Base-by-base conservation (phyloP, 768 basidiomycete species). In the Lactarius tabidus region DNA sequence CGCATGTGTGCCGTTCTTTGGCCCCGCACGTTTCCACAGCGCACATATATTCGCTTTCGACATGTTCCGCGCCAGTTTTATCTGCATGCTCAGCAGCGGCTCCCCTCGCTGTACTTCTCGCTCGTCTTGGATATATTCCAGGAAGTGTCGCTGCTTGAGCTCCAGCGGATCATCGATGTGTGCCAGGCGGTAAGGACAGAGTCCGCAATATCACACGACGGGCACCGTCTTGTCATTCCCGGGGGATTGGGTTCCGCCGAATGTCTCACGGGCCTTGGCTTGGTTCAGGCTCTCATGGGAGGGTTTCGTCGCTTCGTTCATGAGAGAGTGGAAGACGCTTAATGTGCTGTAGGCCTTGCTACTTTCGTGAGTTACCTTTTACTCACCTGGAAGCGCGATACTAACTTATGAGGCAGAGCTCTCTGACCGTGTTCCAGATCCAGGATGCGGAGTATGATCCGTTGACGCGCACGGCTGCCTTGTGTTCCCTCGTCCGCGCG, bases 111-210 rank as follows among this genome's bases (percentile, higher is more conserved):
- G n/a, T n/a, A n/a, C n/a, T n/a, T 91, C 74, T 83, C 86, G 3
- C 85, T 91, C 3, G 91, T 93, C 28, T 83, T 88, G 3, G 81
- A 84, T 56, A 83, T 92, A 31, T 91, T 91, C 67, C 83, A 88
- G 69, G 89, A 90, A 62, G 90, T 93, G 58, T 90, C 89, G 71
- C 81, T 80, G n/a, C n/a, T n/a, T n/a, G n/a, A n/a, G n/a, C n/a
- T n/a, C 4, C 75, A 78, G 63, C 73, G 76, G 7, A 73, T 81
- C 60, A 77, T 79, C 33, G 77, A 75, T 26, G 72, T 74, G 6
- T 72, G 72, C 45, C 67, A 63, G 41, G 35, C 18, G 12, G n/a
- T n/a, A n/a, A n/a, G 35, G 51, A 51, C 26, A 9, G 56, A 35
- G 39, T 26, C 23, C 33, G 33, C 66, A 15, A 29, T 38, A 15